A percentile compares a stretch with the other conserved stretches of the same genome.
Evolutionary conservation across 1,284 basidiomycete genomes (phyloP).

Genomic region (Inonotus obliquus): DNA sequence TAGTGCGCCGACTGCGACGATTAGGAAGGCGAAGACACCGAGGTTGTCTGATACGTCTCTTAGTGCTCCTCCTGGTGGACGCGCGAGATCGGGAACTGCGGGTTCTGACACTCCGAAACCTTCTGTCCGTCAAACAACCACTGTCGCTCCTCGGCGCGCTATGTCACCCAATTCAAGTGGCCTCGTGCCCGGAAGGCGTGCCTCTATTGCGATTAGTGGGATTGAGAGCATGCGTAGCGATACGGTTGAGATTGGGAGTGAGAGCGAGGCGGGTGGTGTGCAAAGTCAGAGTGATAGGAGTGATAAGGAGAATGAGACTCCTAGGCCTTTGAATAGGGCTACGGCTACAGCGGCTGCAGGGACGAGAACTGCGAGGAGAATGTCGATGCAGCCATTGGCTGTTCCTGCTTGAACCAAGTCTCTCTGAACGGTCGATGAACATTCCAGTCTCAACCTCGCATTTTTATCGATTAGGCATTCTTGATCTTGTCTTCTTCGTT

Average conservation of each 20-base stretch:
- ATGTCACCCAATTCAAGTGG: not conserved
- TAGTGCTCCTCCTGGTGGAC: slow-evolving; percentile 3
- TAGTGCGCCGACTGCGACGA: slow-evolving; percentile 24
- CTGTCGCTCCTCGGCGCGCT: not conserved
- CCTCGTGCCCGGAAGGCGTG: not conserved
- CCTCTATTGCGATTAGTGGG: slow-evolving; percentile 4
- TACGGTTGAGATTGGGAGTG: not conserved
- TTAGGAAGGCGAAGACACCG: slow-evolving; percentile 5
- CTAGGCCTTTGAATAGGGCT: not conserved
- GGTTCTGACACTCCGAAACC: slow-evolving; percentile 1
- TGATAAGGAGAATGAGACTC: slow-evolving; percentile 18
- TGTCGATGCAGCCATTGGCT: slow-evolving; percentile 8
- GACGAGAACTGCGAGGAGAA: not conserved
- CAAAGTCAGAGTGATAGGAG: slow-evolving; percentile 10
- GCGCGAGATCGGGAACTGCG: slow-evolving; percentile 5
- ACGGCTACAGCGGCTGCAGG: not conserved
- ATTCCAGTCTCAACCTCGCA: too few species aligned
- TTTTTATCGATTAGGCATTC: too few species aligned
- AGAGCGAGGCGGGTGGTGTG: slow-evolving; percentile 1
- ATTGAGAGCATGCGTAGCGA: slow-evolving; percentile 11
- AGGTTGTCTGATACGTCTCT: slow-evolving; percentile 10
- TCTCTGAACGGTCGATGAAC: not conserved
- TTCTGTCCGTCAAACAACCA: not conserved
- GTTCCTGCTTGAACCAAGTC: slow-evolving; percentile 9
- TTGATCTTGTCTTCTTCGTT: too few species aligned